These are phyloP conservation scores for Bassia scoparia DNA, from an alignment of 148 eudicot genomes.

Conservation along the genomic window DNA sequence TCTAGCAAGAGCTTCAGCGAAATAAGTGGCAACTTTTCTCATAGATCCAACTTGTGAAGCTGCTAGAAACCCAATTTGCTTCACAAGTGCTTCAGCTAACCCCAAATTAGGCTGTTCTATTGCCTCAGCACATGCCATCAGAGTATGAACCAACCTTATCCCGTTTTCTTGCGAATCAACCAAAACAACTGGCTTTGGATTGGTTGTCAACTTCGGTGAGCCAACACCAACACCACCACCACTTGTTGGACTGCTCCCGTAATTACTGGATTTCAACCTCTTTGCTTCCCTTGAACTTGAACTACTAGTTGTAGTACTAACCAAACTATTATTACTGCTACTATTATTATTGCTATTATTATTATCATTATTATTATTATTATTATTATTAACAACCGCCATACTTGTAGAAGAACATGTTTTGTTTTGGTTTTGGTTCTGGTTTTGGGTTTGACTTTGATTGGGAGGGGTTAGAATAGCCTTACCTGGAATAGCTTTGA, in stretches of 20 bases:
- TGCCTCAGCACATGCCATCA: constrained; percentile 90
- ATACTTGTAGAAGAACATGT: neutral
- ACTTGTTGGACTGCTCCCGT: neutral
- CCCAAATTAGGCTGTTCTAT: constrained; percentile 50
- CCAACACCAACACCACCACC: neutral
- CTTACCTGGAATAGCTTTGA: constrained; percentile 81
- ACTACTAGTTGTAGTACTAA: constrained; percentile 10
- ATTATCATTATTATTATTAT: neutral
- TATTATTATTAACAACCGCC: neutral
- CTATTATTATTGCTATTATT: neutral
- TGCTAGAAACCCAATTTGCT: constrained; percentile 59
- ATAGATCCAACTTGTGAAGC: constrained; percentile 77
- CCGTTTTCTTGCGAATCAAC: constrained; percentile 82
- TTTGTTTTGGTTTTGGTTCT: neutral
- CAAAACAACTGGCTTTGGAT: constrained; percentile 42
- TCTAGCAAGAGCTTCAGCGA: constrained; percentile 77
- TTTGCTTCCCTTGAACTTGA: constrained; percentile 27
- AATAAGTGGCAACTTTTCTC: constrained; percentile 77
- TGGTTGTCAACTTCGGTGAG: neutral
- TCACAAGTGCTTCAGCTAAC: constrained; percentile 65
- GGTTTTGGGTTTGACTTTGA: neutral
- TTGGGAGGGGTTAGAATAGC: constrained; percentile 43
- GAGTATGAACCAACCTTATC: constrained; percentile 66
- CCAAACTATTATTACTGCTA: constrained; percentile 12
- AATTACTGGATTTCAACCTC: constrained; percentile 22